phyloP scores from a whole-genome alignment of 108 stramenopile species.

The Cyclotella baltica region DNA sequence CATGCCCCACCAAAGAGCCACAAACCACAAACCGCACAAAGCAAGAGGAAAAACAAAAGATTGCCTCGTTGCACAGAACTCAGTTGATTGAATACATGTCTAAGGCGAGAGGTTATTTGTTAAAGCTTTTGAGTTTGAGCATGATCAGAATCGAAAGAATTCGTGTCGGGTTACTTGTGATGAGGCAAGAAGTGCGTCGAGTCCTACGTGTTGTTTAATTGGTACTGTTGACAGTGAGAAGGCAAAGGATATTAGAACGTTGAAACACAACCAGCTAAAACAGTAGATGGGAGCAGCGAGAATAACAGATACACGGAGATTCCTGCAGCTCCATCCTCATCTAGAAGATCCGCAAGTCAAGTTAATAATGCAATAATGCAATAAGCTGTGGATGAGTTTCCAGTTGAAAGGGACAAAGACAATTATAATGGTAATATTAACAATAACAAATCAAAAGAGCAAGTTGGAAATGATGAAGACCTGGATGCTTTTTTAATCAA shows the following conservation, averaged over 20 bases:
- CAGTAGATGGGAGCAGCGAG: background rate
- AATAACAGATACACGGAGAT: background rate
- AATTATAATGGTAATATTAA: background rate
- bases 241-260: conserved; percentile 16
- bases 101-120: conserved; percentile 37
- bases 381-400: conserved; percentile 35
- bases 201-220: conserved; percentile 26
- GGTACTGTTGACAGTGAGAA: conserved; percentile 21
- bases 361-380: conserved; percentile 39
- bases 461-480: conserved; percentile 23
- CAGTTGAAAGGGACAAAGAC: conserved; percentile 17
- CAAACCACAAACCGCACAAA: background rate
- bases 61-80: conserved; percentile 27
- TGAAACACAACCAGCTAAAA: background rate
- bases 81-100: conserved; percentile 44
- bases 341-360: conserved; percentile 34
- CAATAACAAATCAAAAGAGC: conserved; percentile 13
- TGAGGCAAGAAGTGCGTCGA: conserved; percentile 27
- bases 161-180: conserved; percentile 15
- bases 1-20: background rate
- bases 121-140: conserved; percentile 34
- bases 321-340: conserved; percentile 7
- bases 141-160: conserved; percentile 34
- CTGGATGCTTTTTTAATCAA: conserved; percentile 32
- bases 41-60: conserved; percentile 28